A percentile compares a stretch with the other conserved stretches of the same genome.
Conservation (phyloP, 1,284 basidiomycete genomes). For the Ceratobasidium sp. region DNA sequence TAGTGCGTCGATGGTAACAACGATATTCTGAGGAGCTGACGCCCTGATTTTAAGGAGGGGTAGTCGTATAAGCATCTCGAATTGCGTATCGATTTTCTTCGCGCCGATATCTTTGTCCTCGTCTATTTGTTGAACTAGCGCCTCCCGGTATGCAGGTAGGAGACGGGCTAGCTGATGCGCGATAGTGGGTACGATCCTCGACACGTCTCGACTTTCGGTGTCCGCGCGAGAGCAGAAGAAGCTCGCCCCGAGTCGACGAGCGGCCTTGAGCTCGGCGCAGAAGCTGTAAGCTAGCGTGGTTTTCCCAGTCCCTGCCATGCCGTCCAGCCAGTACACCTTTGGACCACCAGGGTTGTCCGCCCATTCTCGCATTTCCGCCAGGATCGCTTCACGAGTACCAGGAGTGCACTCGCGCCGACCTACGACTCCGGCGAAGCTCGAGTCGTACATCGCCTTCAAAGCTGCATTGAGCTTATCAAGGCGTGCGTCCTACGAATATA, state of each 20-base stretch:
- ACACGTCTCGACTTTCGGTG: conserved; percentile 11
- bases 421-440: too few species aligned
- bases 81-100: conserved; percentile 4
- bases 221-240: conserved; percentile 26
- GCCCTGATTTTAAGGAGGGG: background rate
- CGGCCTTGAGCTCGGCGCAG: background rate
- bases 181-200: conserved; percentile 15
- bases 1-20: conserved; percentile 29
- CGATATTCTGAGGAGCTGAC: background rate
- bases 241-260: conserved; percentile 8
- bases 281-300: conserved; percentile 30
- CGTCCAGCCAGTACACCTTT: conserved; percentile 52
- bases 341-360: conserved; percentile 14
- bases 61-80: conserved; percentile 2
- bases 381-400: conserved; percentile 48
- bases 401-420: conserved; percentile 7
- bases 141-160: background rate
- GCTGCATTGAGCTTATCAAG: background rate
- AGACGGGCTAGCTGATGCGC: conserved; percentile 22
- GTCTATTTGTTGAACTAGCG: background rate
- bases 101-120: conserved; percentile 3
- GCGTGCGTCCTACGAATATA: background rate
- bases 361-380: conserved; percentile 49
- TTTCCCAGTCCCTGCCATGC: conserved; percentile 49
- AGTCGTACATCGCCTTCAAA: background rate